Evolutionary conservation across 768 basidiomycete genomes (phyloP).

Genomic region (Termitomyces sp.): DNA sequence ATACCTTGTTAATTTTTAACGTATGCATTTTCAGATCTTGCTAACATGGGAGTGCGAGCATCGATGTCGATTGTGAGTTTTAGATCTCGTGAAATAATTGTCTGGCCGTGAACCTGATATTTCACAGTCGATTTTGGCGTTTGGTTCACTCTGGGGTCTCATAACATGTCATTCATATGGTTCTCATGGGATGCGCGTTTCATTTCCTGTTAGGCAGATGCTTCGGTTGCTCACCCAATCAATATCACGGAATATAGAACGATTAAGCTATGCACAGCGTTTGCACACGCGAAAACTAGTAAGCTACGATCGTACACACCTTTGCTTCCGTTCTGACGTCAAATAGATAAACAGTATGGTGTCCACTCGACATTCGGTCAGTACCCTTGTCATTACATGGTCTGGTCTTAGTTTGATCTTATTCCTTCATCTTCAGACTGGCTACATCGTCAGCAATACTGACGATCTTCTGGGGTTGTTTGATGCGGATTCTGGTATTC

Average conservation of each 20-base stretch:
- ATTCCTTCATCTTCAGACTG: constrained; percentile 34
- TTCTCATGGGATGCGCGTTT: constrained; percentile 74
- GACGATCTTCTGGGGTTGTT: constrained; percentile 77
- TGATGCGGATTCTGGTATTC: constrained; percentile 73
- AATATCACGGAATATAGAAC: constrained; percentile 76
- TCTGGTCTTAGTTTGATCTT: background rate
- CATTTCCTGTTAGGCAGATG: constrained; percentile 83
- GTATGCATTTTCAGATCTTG: constrained; percentile 45
- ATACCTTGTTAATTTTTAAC: background rate
- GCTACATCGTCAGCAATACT: constrained; percentile 77
- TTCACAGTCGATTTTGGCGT: constrained; percentile 72
- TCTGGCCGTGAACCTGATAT: background rate
- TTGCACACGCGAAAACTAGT: constrained; percentile 77
- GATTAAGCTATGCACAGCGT: constrained; percentile 72
- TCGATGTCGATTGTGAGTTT: constrained; percentile 77
- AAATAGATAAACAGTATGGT: constrained; percentile 67
- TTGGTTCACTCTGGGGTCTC: constrained; percentile 77
- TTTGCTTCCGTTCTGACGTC: constrained; percentile 3
- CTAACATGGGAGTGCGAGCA: constrained; percentile 79
- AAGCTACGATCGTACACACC: background rate
- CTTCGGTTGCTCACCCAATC: constrained; percentile 75
- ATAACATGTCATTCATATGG: constrained; percentile 81
- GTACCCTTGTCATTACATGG: constrained; percentile 1
- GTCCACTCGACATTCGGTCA: constrained; percentile 58
- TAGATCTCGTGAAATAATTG: background rate